Evolutionary conservation across 2,329 filamentous ascomycete species (phyloP).

Genomic region (Aureobasidium sp.): DNA sequence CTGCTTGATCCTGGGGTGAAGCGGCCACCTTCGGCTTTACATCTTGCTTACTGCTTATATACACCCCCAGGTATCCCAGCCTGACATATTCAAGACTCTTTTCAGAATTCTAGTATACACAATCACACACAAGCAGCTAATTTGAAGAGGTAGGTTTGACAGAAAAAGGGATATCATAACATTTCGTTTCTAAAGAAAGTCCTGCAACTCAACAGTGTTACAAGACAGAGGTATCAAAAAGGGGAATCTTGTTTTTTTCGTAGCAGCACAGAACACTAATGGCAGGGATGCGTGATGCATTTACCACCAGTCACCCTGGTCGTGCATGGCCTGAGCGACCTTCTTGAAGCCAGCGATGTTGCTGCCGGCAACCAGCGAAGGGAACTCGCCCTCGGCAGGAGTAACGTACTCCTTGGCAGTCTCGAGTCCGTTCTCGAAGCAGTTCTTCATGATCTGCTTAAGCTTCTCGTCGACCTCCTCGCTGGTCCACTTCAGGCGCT

Average conservation of each 20-base stretch:
- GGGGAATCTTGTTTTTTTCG: conserved; percentile 9
- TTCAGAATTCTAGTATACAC: not conserved
- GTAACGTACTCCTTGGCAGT: conserved; percentile 86
- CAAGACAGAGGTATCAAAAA: conserved; percentile 3
- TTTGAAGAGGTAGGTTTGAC: not conserved
- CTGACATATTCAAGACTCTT: not conserved
- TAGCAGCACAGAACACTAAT: not conserved
- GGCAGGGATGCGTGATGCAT: not conserved
- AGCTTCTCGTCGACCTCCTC: conserved; percentile 90
- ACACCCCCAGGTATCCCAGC: not conserved
- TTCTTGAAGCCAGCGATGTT: conserved; percentile 98
- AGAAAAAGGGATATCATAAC: conserved; percentile 10
- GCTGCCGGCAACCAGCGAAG: conserved; percentile 82
- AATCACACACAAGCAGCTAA: conserved; percentile 17
- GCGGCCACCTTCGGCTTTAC: conserved; percentile 9
- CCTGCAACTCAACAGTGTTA: not conserved
- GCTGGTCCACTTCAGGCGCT: conserved; percentile 73
- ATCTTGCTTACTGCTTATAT: not conserved
- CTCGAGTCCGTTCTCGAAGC: conserved; percentile 81
- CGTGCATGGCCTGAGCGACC: conserved; percentile 88
- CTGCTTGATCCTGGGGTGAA: not conserved
- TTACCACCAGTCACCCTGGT: conserved; percentile 89
- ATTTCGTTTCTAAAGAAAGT: conserved; percentile 7
- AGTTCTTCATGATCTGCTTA: conserved; percentile 89
- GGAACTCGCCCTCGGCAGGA: conserved; percentile 72